A percentile compares a stretch with the other conserved stretches of the same genome.
These are phyloP conservation scores for Alternaria longipes DNA, from an alignment of 2,329 filamentous ascomycete species.

Conservation along the genomic window DNA sequence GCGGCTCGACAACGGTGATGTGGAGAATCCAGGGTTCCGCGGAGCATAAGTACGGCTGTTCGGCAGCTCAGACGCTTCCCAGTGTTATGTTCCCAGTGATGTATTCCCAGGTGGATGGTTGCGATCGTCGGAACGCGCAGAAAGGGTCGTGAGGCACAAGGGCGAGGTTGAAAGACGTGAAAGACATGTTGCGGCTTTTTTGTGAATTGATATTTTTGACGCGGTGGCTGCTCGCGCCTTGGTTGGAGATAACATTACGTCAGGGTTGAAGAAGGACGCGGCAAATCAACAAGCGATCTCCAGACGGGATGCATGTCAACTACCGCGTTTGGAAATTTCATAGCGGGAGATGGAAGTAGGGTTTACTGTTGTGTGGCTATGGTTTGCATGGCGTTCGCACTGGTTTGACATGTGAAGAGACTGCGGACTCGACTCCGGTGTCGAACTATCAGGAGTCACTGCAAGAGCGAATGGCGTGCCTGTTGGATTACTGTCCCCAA, in stretches of 20 bases:
- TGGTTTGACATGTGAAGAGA: constrained; percentile 10
- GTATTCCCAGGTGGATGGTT: neutral
- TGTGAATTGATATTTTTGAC: neutral
- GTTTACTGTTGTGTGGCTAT: constrained; percentile 3
- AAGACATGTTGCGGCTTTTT: constrained; percentile 8
- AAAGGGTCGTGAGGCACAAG: neutral
- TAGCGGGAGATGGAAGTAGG: constrained; percentile 20
- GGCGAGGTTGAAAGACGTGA: neutral
- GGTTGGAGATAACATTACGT: constrained; percentile 20
- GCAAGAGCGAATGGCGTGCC: neutral
- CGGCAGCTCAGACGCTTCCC: neutral
- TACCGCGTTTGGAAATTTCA: constrained; percentile 4
- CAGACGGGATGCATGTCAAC: constrained; percentile 24
- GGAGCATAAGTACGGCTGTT: constrained; percentile 12
- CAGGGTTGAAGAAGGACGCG: constrained; percentile 8
- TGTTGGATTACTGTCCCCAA: neutral
- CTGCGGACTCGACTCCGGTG: neutral
- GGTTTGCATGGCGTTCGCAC: neutral
- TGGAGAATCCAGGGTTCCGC: constrained; percentile 31
- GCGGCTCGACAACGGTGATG: constrained; percentile 29
- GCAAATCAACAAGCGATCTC: constrained; percentile 10
- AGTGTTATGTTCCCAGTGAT: neutral
- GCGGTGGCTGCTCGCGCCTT: constrained; percentile 19
- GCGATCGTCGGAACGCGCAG: neutral
- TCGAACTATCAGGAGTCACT: neutral